These are phyloP conservation scores for Sclerotinia nivalis DNA, from an alignment of 2,329 filamentous ascomycete species.

Conservation along the genomic window DNA sequence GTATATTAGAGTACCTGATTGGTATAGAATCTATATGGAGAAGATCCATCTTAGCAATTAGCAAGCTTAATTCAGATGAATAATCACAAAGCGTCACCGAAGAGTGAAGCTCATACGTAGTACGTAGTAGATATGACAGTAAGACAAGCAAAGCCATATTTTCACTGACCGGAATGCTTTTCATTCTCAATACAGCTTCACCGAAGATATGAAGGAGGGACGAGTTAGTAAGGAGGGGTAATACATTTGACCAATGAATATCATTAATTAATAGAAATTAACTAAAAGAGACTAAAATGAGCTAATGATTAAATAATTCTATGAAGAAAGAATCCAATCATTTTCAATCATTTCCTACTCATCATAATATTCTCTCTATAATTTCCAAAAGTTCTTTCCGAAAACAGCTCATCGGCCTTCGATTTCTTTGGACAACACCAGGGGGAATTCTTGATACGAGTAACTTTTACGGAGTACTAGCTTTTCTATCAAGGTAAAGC, in stretches of 20 bases:
- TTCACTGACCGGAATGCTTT: neutral
- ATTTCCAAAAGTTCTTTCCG: neutral
- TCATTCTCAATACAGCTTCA: constrained; percentile 20
- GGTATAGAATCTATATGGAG: neutral
- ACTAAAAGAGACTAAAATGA: neutral
- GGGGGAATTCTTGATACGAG: neutral
- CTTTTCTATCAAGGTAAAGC: neutral
- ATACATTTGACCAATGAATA: neutral
- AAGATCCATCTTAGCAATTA: neutral
- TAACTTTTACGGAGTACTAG: too few relatives aligned
- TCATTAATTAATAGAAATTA: neutral
- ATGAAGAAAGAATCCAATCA: neutral
- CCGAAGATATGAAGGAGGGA: constrained; percentile 10
- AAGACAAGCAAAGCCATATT: neutral
- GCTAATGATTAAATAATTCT: neutral
- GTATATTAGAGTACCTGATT: neutral
- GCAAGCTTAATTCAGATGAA: neutral
- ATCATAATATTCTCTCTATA: neutral
- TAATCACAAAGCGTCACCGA: constrained; percentile 2
- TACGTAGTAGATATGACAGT: neutral
- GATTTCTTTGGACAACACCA: neutral
- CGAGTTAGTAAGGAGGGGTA: constrained; percentile 21
- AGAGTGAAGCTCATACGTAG: neutral
- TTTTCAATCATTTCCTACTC: neutral
- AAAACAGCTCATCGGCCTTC: constrained; percentile 13